Evolutionary conservation across 2,329 filamentous ascomycete genomes (phyloP).

Genomic region (Phyllosticta citrichinensis): DNA sequence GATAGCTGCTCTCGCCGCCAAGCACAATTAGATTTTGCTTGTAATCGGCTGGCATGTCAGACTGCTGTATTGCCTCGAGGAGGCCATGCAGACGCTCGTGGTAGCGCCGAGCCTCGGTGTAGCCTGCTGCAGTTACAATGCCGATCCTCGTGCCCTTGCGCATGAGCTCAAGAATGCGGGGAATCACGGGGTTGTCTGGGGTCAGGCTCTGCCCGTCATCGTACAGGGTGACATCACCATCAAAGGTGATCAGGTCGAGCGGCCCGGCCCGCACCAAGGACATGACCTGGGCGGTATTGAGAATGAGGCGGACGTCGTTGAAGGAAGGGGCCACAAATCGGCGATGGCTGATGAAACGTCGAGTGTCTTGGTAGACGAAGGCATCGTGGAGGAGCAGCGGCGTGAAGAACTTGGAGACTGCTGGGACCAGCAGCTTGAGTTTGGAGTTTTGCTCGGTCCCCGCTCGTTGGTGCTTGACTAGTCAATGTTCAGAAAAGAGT

Average conservation of each 20-base stretch:
- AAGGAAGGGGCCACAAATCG: slow-evolving; percentile 94
- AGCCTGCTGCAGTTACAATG: slow-evolving; percentile 94
- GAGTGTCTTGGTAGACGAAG: slow-evolving; percentile 80
- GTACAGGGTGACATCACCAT: slow-evolving; percentile 95
- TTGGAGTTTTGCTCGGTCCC: slow-evolving; percentile 67
- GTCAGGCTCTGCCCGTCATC: slow-evolving; percentile 68
- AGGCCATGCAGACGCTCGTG: slow-evolving; percentile 80
- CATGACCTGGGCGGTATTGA: slow-evolving; percentile 93
- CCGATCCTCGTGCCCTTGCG: slow-evolving; percentile 72
- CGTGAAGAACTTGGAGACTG: slow-evolving; percentile 90
- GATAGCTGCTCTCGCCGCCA: slow-evolving; percentile 92
- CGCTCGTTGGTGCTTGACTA: slow-evolving; percentile 61
- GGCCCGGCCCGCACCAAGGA: slow-evolving; percentile 66
- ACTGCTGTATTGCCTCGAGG: slow-evolving; percentile 64
- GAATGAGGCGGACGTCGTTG: slow-evolving; percentile 85
- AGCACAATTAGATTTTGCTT: slow-evolving; percentile 80
- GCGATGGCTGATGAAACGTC: slow-evolving; percentile 77
- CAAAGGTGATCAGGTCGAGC: slow-evolving; percentile 84
- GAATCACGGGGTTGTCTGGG: slow-evolving; percentile 66
- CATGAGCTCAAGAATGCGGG: slow-evolving; percentile 59
- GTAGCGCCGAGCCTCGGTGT: slow-evolving; percentile 79
- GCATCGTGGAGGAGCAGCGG: slow-evolving; percentile 76
- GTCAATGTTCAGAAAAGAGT: slow-evolving; percentile 2
- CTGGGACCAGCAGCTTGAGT: slow-evolving; percentile 81
- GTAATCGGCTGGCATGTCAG: slow-evolving; percentile 52